Base-by-base conservation (phyloP, 2,329 filamentous ascomycete species). In the Chaetomiaceae sp. region DNA sequence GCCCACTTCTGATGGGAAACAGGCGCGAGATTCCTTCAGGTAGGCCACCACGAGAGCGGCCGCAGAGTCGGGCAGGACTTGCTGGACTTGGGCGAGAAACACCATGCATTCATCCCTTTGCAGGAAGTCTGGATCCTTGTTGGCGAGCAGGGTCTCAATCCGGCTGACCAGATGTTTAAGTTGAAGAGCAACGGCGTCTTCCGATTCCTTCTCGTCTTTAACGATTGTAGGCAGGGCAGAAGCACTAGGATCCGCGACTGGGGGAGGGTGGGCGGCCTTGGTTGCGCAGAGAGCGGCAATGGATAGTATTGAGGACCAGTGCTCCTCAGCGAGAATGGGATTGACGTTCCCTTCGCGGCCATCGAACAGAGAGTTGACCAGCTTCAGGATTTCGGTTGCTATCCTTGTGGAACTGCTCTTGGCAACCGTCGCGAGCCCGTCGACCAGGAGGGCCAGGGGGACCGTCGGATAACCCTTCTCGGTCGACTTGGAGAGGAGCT, bases 21-120 rank as follows among this genome's bases (percentile, higher is more conserved):
- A 86, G 60, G 81, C 83, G 40, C 84, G 75, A 56, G 86, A 85
- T 47, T 87, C 80, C 49, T 78, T 76, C 56, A 85, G 86, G 62
- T 87, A 82, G 39, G 81, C 77, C 38, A 89, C 75, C 20, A 89
- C 77, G 10, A 85, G 71, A 41, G 76, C 77, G 2, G 79, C 83
- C 8, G 81, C 79, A 4, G 78, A 77, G 61, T 89, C 82, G 5
- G 82, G 82, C 8, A 89, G 73, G 31, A 81, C 74, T 14, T 72
- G 69, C 48, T 84, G 78, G 14, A 87, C 75, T 20, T 75, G 72
- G 25, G 80, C 73, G 55, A 90, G 82, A 59, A 89, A 85, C 17
- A 75, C 70, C 65, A 89, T 78, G 45, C 87, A 81, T 16, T 79
- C 77, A 54, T 84, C 81, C 47, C 78, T 78, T 51, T 87, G 85